phyloP scores from a whole-genome alignment of 2,329 filamentous ascomycete genomes.

The Aspergillus nomiae region DNA sequence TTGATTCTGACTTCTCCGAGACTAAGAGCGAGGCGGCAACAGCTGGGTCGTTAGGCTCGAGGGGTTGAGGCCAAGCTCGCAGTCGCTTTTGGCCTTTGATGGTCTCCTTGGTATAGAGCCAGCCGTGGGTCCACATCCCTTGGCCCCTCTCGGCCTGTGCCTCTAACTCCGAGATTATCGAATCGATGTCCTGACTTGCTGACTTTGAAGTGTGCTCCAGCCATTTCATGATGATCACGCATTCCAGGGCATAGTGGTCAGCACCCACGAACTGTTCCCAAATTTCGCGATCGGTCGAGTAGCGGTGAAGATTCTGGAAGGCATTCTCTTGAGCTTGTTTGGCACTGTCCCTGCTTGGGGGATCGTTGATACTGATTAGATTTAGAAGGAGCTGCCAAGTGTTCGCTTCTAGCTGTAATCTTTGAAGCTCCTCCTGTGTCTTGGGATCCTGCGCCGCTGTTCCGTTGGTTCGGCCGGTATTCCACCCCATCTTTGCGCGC shows the following conservation, averaged over 20 bases:
- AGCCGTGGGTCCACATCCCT: conserved; percentile 82
- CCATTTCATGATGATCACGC: conserved; percentile 81
- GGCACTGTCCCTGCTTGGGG: conserved; percentile 43
- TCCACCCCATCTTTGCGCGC: conserved; percentile 38
- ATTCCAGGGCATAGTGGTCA: conserved; percentile 74
- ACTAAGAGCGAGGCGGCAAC: conserved; percentile 60
- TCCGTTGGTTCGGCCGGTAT: conserved; percentile 24
- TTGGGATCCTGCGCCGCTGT: conserved; percentile 25
- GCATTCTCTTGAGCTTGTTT: conserved; percentile 42
- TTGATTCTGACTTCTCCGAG: conserved; percentile 60
- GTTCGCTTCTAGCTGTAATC: conserved; percentile 80
- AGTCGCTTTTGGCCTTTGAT: conserved; percentile 89
- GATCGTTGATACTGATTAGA: conserved; percentile 71
- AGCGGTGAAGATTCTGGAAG: conserved; percentile 52
- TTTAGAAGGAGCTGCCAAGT: conserved; percentile 86
- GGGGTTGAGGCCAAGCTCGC: conserved; percentile 64
- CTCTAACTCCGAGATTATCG: conserved; percentile 74
- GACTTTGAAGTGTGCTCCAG: conserved; percentile 74
- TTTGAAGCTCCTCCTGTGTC: conserved; percentile 45
- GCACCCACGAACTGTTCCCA: conserved; percentile 75
- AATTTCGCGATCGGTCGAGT: conserved; percentile 62
- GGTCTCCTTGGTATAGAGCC: conserved; percentile 85
- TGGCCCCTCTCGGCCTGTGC: conserved; percentile 71
- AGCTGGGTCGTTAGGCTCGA: conserved; percentile 64
- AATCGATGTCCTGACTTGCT: conserved; percentile 70